These are phyloP conservation scores for Trichoderma sp. DNA, from an alignment of 2,329 filamentous ascomycete species.

Conservation along the genomic window DNA sequence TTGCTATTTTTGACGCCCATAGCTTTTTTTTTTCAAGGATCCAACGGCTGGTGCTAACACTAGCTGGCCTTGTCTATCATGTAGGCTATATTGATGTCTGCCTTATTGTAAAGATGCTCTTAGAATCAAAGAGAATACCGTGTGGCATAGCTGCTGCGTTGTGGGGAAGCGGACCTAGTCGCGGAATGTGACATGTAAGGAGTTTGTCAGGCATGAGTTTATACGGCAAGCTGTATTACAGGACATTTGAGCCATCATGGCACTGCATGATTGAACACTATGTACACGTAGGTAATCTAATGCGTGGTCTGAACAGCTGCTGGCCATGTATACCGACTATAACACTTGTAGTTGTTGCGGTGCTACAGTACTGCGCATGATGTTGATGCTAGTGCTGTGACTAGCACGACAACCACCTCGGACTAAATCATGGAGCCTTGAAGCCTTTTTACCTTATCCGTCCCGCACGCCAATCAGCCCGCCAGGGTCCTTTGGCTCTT, in stretches of 20 bases:
- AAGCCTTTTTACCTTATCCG: conserved; percentile 18
- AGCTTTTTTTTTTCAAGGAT: not conserved
- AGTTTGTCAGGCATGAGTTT: not conserved
- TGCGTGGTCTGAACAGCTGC: not conserved
- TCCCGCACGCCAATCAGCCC: conserved; percentile 12
- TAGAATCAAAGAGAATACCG: not conserved
- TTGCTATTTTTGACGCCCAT: not conserved
- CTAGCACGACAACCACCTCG: not conserved
- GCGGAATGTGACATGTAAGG: not conserved
- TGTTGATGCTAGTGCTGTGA: not conserved
- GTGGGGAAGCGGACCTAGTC: not conserved
- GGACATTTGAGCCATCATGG: not conserved
- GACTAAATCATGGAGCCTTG: conserved; percentile 9
- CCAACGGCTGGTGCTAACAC: not conserved
- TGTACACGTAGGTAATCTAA: not conserved
- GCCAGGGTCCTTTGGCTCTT: not conserved
- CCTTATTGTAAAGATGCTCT: not conserved
- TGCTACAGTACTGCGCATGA: not conserved
- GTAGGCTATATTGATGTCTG: not conserved
- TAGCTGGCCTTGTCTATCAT: not conserved
- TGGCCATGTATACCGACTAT: not conserved
- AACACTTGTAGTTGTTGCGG: not conserved
- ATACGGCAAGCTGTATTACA: not conserved
- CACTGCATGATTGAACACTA: not conserved
- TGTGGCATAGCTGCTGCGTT: not conserved